phyloP scores from a whole-genome alignment of 2,329 filamentous ascomycete genomes.

The Whalleya microplaca region DNA sequence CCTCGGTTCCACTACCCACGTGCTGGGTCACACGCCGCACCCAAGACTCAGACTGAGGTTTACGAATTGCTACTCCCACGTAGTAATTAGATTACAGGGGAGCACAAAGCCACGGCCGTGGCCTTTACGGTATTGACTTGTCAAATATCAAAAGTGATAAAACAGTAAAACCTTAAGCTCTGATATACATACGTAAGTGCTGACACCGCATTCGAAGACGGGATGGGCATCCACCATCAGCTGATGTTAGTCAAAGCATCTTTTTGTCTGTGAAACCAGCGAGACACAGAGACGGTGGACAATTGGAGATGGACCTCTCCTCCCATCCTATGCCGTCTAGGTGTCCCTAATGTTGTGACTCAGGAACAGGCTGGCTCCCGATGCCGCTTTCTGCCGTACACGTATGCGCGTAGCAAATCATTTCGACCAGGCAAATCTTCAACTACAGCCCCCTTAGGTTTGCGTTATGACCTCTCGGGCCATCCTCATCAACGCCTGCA shows the following conservation, averaged over 20 bases:
- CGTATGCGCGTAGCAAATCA: background rate
- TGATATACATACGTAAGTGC: background rate
- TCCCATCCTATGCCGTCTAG: background rate
- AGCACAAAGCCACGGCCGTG: background rate
- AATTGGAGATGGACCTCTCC: no score
- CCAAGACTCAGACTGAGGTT: background rate
- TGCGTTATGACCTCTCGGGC: background rate
- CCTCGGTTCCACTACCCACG: slow-evolving; percentile 26
- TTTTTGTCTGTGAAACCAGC: background rate
- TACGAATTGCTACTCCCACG: background rate
- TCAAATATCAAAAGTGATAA: background rate
- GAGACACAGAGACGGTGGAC: background rate
- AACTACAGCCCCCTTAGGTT: background rate
- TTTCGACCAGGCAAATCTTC: background rate
- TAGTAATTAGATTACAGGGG: background rate
- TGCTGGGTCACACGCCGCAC: slow-evolving; percentile 26
- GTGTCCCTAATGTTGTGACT: background rate
- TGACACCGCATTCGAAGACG: background rate
- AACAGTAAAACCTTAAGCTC: background rate
- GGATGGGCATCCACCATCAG: background rate
- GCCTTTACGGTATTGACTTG: background rate
- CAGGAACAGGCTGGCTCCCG: background rate
- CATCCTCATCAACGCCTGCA: background rate
- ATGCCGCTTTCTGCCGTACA: background rate
- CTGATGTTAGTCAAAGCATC: background rate